phyloP scores from a whole-genome alignment of 176 grass and related monocot genomes.

The Saccharum spontaneum region DNA sequence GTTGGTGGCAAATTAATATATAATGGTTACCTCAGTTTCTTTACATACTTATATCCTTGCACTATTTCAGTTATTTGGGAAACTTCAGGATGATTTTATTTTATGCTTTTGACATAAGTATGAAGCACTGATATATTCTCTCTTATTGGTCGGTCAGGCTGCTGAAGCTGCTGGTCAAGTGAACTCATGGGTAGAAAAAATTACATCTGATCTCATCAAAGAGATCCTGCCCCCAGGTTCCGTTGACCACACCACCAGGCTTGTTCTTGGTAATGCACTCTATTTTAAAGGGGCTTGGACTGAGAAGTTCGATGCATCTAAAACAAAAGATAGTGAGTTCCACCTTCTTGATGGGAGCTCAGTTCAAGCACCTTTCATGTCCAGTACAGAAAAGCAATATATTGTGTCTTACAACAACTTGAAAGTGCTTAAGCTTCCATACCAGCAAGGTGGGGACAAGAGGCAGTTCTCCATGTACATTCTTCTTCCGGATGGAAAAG shows the following conservation, averaged over 20 bases:
- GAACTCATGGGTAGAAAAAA: constrained; percentile 72
- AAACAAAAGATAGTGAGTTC: constrained; percentile 53
- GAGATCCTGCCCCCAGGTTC: constrained; percentile 55
- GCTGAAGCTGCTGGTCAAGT: constrained; percentile 54
- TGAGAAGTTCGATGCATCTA: constrained; percentile 69
- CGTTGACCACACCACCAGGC: constrained; percentile 49
- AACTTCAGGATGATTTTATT: neutral
- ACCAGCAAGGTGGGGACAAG: constrained; percentile 61
- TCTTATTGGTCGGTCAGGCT: constrained; percentile 45
- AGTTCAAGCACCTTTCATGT: constrained; percentile 70
- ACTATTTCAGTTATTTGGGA: neutral
- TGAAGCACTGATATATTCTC: constrained; percentile 12
- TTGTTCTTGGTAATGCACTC: constrained; percentile 75
- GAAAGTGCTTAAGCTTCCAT: constrained; percentile 73
- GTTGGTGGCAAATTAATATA: neutral
- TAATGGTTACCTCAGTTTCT: neutral
- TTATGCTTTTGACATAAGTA: neutral
- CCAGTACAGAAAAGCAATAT: constrained; percentile 50
- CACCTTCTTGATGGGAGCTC: constrained; percentile 61
- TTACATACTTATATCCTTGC: neutral
- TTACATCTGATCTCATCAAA: constrained; percentile 68
- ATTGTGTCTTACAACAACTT: constrained; percentile 43
- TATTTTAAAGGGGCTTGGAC: constrained; percentile 84
- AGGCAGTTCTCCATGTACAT: constrained; percentile 88
- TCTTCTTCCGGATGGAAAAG: constrained; percentile 57